Evolutionary conservation across 805 yeast genomes (phyloP).

Genomic region (Saccharomyces kudriavzevii): DNA sequence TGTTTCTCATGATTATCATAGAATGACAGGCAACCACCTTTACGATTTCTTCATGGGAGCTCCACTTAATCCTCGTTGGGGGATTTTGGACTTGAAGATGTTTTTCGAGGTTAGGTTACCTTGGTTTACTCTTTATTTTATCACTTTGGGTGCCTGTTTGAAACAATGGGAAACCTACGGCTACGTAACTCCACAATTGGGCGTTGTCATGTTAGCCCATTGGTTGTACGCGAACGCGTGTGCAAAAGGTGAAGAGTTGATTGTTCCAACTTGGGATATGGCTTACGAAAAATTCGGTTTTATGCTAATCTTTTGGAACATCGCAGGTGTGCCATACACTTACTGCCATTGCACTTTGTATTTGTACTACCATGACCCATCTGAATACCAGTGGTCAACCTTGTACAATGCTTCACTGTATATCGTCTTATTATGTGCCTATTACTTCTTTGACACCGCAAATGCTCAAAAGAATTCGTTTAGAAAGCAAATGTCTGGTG

Average conservation of each 20-base stretch:
- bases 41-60: constrained; percentile 97
- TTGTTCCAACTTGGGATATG: constrained; percentile 99
- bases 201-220: constrained; percentile 69
- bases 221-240: constrained; percentile 96
- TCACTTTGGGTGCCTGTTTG: constrained; percentile 64
- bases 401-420: constrained; percentile 51
- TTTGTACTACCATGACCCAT: constrained; percentile 75
- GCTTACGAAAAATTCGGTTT: constrained; percentile 99
- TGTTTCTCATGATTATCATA: constrained; percentile 68
- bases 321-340: constrained; percentile 97
- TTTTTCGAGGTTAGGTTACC: constrained; percentile 96
- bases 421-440: constrained; percentile 53
- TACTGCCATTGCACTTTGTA: constrained; percentile 89
- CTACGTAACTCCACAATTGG: constrained; percentile 64
- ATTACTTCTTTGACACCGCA: constrained; percentile 89
- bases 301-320: constrained; percentile 97
- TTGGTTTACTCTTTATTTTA: constrained; percentile 83
- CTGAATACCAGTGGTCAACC: constrained; percentile 68
- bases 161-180: constrained; percentile 82
- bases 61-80: constrained; percentile 91
- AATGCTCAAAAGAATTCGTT: constrained; percentile 93
- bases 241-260: constrained; percentile 94
- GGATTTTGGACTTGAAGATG: constrained; percentile 89
- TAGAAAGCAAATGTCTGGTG: constrained; percentile 78
- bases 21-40: constrained; percentile 84